Evolutionary conservation across 345 rosid species (phyloP).

Genomic region (Combretum micranthum): DNA sequence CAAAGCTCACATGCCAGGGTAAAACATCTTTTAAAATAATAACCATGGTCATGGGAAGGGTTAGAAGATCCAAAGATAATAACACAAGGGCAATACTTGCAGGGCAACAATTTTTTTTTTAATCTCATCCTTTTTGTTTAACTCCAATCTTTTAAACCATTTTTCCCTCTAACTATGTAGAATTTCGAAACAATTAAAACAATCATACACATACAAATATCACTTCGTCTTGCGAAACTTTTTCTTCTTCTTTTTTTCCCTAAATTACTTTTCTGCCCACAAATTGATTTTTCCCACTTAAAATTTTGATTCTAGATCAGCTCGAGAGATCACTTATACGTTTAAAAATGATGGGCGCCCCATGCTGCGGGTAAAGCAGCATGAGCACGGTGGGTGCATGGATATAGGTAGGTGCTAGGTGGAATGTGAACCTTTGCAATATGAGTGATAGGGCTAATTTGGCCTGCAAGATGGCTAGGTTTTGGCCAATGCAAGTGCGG

Average conservation of each 20-base stretch:
- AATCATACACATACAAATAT: no score
- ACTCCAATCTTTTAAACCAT: neutral
- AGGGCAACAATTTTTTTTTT: neutral
- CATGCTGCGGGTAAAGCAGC: conserved; percentile 68
- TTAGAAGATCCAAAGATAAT: no score
- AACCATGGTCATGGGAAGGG: no score
- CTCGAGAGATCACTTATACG: conserved; percentile 13
- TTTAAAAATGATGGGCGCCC: conserved; percentile 63
- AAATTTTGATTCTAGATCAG: conserved; percentile 12
- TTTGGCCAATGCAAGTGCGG: conserved; percentile 72
- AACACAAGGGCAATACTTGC: no score
- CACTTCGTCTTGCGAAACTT: no score
- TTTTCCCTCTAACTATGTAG: no score
- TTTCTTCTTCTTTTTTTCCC: no score
- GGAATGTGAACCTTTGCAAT: conserved; percentile 60
- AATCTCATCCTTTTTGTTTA: neutral
- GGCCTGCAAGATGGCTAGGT: conserved; percentile 72
- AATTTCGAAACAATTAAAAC: no score
- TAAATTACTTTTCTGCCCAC: neutral
- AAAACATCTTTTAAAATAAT: neutral
- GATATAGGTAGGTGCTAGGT: conserved; percentile 56
- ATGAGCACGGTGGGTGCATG: conserved; percentile 73
- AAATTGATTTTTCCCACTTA: neutral
- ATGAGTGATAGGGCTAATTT: conserved; percentile 54
- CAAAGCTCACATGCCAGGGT: conserved; percentile 12